Base-by-base conservation (phyloP, 768 basidiomycete species). In the Tulasnella sp. region DNA sequence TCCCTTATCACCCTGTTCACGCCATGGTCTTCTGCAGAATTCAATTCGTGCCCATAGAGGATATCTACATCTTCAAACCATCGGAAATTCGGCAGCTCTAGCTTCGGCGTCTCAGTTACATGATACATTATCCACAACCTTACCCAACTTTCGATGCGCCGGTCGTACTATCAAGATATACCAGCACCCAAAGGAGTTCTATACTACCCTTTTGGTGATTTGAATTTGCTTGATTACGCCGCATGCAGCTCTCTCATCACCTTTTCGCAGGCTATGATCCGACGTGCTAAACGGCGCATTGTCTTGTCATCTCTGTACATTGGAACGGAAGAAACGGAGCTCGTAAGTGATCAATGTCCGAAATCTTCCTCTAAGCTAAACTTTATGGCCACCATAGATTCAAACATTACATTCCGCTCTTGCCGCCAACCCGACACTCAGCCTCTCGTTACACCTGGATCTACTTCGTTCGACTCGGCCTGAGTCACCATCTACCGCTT, bases 301-400 rank as follows among this genome's bases (percentile, higher is more conserved):
- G 88, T 93, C 67, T 77, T 99, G 27, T 96, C 94, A 0, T 89
- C 89, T 0, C 73, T 96, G 10, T 96, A 96, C 69, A 82, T 96
- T 55, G 91, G 91, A 11, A 78, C 82, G 10, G 78, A 82, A 52
- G 91, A 96, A 69, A 72, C 73, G 8, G 80, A 87, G 62, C 76
- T 99, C 63, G 94, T 93, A 59, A 65, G 85, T 75, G 50, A 34
- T 17, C 5, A 12, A 64, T 63, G 15, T 38, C 42, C 15, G 25
- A 60, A 53, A 1, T 42, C 9, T 12, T 31, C 2, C 12, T 9
- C 19, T 12, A 3, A 19, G 21, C 22, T 15, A 17, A 24, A n/a
- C 42, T 56, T 24, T 1, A 8, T 4, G 10, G 9, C 10, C 21
- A 21, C n/a, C n/a, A n/a, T 64, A 98, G 94, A 73, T 97, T 62